Evolutionary conservation across 1,284 basidiomycete species (phyloP), one percentile per base, ranked within the genome.

Genomic region (Heterobasidion annosum): DNA sequence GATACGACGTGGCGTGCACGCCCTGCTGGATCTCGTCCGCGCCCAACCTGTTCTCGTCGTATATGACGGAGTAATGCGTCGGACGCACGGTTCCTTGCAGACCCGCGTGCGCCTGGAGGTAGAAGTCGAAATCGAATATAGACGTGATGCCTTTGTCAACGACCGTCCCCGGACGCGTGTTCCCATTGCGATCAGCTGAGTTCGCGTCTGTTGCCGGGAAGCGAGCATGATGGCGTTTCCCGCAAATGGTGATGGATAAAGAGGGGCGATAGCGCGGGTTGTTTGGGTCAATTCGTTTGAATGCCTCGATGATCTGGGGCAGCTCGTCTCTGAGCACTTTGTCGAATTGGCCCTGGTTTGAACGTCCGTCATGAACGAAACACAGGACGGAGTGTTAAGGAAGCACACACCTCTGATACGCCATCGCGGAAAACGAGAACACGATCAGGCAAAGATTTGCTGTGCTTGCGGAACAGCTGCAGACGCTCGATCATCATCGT

Each of bases 201-300:
- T 70, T 61, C 0, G 70, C 67, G 40, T 74, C 66, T 0, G 79
- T 78, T 0, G 86, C 74, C 66, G 73, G 86, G 65, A 85, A 81
- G 43, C 81, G 78, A 0, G 87, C 82, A 62, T 91, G 80, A 62
- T 92, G 90, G 0, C 88, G 79, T 67, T 91, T 92, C 8, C 86
- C 86, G 63, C 86, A 90, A 53, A 91, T 77, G 57, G 87, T 70
- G 62, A 90, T 88, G 8, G 84, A 82, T 8, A 92, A 63, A 48
- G 75, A 73, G 0, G 88, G 90, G 18, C 66, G 65, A 63, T 88
- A 90, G 1, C 72, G 35, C 67, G 68, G 32, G 68, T 61, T 72
- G 49, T 68, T 65, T 6, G 73, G 65, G 16, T 68, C 73, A 47
- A 87, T 68, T 53, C 73, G 76, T 61, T 74, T 70, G 69, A 85